Evolutionary conservation across 192 early-diverging fungal species (phyloP).

Genomic region (Oehlia diaphana): DNA sequence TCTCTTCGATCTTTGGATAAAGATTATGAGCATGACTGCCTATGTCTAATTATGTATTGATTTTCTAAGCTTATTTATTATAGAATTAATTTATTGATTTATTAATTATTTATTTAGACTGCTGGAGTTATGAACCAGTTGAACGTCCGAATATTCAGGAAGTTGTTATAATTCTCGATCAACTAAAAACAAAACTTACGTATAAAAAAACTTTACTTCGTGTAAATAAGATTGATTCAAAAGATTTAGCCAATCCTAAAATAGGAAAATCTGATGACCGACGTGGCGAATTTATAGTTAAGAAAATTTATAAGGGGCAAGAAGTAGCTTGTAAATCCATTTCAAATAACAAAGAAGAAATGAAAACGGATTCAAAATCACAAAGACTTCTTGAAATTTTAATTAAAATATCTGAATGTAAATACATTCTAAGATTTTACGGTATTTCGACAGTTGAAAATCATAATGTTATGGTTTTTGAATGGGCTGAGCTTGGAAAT

Average conservation of each 20-base stretch:
- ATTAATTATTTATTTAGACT: too few relatives aligned
- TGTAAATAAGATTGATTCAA: not conserved
- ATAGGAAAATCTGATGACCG: not conserved
- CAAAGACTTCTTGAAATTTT: not conserved
- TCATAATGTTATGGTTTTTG: not conserved
- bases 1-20: too few relatives aligned
- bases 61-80: too few relatives aligned
- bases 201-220: too few relatives aligned
- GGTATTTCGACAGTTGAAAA: not conserved
- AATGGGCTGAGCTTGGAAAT: constrained; percentile 3
- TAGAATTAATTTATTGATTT: too few relatives aligned
- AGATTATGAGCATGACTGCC: too few relatives aligned
- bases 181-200: too few relatives aligned
- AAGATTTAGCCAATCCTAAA: not conserved
- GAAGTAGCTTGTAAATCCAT: not conserved
- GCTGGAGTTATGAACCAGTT: too few relatives aligned
- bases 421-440: constrained; percentile 5
- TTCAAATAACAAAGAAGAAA: not conserved
- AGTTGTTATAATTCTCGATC: too few relatives aligned
- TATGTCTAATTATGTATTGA: too few relatives aligned
- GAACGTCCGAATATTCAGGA: too few relatives aligned
- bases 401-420: not conserved
- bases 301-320: not conserved
- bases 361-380: not conserved
- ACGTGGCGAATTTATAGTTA: not conserved